These are phyloP conservation scores for Cryptococcus sp. DNA, from an alignment of 1,284 basidiomycete genomes.

Conservation along the genomic window DNA sequence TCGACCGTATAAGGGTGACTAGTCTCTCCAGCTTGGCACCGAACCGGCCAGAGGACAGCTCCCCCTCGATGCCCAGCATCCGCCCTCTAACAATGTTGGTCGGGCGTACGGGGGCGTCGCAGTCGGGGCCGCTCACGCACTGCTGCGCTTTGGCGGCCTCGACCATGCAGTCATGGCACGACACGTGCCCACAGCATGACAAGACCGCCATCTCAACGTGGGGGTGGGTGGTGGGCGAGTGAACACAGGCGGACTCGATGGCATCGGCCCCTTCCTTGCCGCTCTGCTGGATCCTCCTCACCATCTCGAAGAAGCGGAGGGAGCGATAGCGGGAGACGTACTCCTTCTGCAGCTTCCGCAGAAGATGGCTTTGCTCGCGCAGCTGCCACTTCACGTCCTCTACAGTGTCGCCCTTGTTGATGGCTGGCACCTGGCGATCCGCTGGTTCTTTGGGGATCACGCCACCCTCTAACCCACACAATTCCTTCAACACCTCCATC, in stretches of 20 bases:
- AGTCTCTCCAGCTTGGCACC: constrained; percentile 85
- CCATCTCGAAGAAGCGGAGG: constrained; percentile 81
- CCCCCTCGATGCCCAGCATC: constrained; percentile 79
- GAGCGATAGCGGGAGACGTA: constrained; percentile 83
- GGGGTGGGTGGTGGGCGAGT: constrained; percentile 53
- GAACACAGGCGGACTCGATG: constrained; percentile 32
- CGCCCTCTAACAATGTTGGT: constrained; percentile 78
- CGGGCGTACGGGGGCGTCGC: constrained; percentile 67
- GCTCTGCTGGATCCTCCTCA: constrained; percentile 80
- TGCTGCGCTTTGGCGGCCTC: constrained; percentile 70
- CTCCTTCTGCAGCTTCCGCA: constrained; percentile 78
- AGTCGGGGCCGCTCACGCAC: constrained; percentile 69
- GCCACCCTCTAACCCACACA: constrained; percentile 27
- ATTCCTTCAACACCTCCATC: constrained; percentile 51
- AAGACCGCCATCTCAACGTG: constrained; percentile 72
- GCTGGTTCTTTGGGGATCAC: constrained; percentile 36
- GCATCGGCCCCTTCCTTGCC: constrained; percentile 52
- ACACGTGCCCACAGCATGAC: constrained; percentile 85
- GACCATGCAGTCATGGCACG: constrained; percentile 70
- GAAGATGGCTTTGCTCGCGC: constrained; percentile 78
- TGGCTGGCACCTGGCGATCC: constrained; percentile 36
- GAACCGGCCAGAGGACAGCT: constrained; percentile 69
- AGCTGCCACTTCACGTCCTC: constrained; percentile 70
- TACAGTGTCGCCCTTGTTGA: constrained; percentile 31
- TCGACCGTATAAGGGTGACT: constrained; percentile 73